These are phyloP conservation scores for Trichoderma asperellum DNA, from an alignment of 2,329 filamentous ascomycete species.

Conservation along the genomic window DNA sequence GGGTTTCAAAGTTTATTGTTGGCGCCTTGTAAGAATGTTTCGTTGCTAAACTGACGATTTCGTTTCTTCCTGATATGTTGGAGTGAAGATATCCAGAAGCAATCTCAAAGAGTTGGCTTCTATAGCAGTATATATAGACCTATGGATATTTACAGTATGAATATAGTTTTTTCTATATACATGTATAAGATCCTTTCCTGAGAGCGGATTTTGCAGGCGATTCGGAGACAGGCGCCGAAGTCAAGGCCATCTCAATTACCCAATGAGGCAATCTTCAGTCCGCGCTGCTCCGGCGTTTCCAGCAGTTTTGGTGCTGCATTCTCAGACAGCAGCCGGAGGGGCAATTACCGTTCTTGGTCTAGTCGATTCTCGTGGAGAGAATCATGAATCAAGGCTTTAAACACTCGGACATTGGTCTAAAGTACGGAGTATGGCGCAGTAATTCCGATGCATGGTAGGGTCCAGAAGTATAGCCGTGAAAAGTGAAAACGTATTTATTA, in stretches of 20 bases:
- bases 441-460: not conserved
- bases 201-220: not conserved
- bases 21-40: not conserved
- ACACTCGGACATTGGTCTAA: not conserved
- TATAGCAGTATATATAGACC: conserved; percentile 2
- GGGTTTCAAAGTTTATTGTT: not conserved
- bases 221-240: conserved; percentile 12
- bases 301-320: not conserved
- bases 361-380: not conserved
- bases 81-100: not conserved
- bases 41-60: not conserved
- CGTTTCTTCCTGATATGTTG: not conserved
- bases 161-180: not conserved
- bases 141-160: not conserved
- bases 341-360: not conserved
- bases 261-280: not conserved
- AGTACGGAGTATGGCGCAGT: not conserved
- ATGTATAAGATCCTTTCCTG: not conserved
- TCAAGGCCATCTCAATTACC: not conserved
- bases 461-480: not conserved
- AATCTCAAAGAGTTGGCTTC: not conserved
- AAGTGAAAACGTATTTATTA: not conserved
- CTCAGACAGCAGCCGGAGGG: not conserved
- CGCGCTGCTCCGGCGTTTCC: not conserved
- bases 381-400: not conserved